Evolutionary conservation across 2,329 filamentous ascomycete genomes (phyloP), one percentile per base, ranked within the genome.

Genomic region (Epichloe scottii): DNA sequence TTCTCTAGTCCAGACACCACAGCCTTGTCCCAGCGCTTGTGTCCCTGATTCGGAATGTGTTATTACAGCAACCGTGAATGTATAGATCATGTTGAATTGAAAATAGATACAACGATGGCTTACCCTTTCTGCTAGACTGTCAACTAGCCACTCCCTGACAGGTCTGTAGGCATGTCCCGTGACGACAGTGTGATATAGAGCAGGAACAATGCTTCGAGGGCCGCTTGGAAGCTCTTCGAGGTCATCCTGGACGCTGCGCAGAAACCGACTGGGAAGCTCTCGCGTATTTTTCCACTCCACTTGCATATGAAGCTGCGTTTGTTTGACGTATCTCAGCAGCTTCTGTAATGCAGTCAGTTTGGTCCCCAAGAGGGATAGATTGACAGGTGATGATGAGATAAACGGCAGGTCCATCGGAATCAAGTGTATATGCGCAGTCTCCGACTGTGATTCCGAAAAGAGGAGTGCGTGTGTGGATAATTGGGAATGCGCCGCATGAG

Each of bases 11-110:
- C 88, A 4, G 81, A 80, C 2, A 79, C 76, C 2, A 94, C 85
- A 5, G 87, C 84, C 61, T 91, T 94, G 56, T 97, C 90, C 93
- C 93, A 98, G 46, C 93, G 77, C 67, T 95, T 96, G 60, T 95
- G 87, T 0, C 89, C 89, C 85, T 93, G 40, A 44, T 53, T 45
- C 23, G 34, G 8, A 21, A 17, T 17, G 8, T 12, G 21, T 23
- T 34, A 34, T 4, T 11, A 38, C 15, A 47, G 19, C 37, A 19
- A 12, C 15, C 4, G n/a, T n/a, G 26, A 34, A 5, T 37, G 10
- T 8, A 39, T 3, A 21, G n/a, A 17, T 11, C 10, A 33, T 19
- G 30, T n/a, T 6, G 21, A 47, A 21, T 6, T 6, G 44, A 52
- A 51, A 56, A 61, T 46, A 59, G 52, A 26, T 39, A 51, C 55